Conservation (phyloP, 2,329 filamentous ascomycete species). For the Trichoderma lentiforme region DNA sequence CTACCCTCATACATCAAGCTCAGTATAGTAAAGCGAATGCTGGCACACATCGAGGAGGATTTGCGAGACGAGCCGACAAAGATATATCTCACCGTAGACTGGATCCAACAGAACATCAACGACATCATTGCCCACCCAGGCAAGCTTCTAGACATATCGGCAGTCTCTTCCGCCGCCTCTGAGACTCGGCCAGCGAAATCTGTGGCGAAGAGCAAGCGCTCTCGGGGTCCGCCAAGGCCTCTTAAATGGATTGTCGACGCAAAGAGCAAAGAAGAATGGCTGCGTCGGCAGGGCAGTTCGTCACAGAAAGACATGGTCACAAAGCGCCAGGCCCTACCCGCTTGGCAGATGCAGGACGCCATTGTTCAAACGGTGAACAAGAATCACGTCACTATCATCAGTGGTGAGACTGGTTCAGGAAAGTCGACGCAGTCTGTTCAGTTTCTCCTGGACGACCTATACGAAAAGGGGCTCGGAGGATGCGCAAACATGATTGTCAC, state of each 20-base stretch:
- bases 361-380: conserved; percentile 72
- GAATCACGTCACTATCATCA: conserved; percentile 92
- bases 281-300: conserved; percentile 59
- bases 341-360: conserved; percentile 76
- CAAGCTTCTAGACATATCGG: conserved; percentile 76
- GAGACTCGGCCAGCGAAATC: conserved; percentile 43
- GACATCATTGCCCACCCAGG: conserved; percentile 82
- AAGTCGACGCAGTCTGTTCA: conserved; percentile 97
- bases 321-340: conserved; percentile 72
- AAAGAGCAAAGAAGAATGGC: conserved; percentile 65
- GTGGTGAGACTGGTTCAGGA: conserved; percentile 92
- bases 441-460: conserved; percentile 90
- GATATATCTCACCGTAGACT: conserved; percentile 84
- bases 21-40: conserved; percentile 74
- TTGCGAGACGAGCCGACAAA: conserved; percentile 82
- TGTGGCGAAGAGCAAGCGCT: conserved; percentile 29
- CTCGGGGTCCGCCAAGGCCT: conserved; percentile 50
- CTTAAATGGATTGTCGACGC: conserved; percentile 62
- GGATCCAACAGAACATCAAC: conserved; percentile 82
- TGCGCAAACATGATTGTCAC: conserved; percentile 91
- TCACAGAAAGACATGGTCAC: conserved; percentile 72
- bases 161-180: conserved; percentile 66
- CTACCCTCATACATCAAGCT: conserved; percentile 92
- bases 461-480: conserved; percentile 68
- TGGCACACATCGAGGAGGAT: conserved; percentile 67